Evolutionary conservation across 805 yeast genomes (phyloP).

Genomic region (Candida chauliodis): DNA sequence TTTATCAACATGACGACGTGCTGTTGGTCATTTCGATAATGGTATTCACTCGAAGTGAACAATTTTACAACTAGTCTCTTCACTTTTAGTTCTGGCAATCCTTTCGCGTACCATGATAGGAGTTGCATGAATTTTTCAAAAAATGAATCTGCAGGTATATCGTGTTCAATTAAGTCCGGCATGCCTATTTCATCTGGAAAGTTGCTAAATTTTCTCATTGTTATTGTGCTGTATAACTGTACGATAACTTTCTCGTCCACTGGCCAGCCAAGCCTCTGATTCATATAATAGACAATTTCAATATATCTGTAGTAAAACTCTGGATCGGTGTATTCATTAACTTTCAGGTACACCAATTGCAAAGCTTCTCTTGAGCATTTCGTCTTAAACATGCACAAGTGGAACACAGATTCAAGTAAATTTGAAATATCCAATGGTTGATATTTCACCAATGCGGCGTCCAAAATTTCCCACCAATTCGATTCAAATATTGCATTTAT

Average conservation of each 20-base stretch:
- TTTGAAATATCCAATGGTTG: slow-evolving; percentile 1
- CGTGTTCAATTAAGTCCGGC: slow-evolving; percentile 23
- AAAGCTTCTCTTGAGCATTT: slow-evolving; percentile 6
- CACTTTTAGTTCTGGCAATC: slow-evolving; percentile 18
- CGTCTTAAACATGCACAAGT: slow-evolving; percentile 3
- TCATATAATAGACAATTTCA: slow-evolving; percentile 24
- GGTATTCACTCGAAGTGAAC: slow-evolving; percentile 35
- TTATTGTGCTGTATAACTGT: slow-evolving; percentile 25
- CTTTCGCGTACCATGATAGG: slow-evolving; percentile 30
- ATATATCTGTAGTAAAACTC: slow-evolving; percentile 22
- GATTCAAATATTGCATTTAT: slow-evolving; percentile 15
- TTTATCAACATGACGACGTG: slow-evolving; percentile 33
- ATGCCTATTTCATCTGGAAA: slow-evolving; percentile 30
- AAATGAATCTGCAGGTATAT: slow-evolving; percentile 25
- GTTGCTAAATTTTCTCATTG: slow-evolving; percentile 31
- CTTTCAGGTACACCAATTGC: slow-evolving; percentile 4
- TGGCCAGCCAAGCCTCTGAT: slow-evolving; percentile 26
- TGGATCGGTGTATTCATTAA: slow-evolving; percentile 12
- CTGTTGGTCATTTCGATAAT: slow-evolving; percentile 22
- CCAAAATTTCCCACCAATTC: slow-evolving; percentile 24
- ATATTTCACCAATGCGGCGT: slow-evolving; percentile 13
- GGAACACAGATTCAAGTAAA: slow-evolving; percentile 10
- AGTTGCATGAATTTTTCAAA: slow-evolving; percentile 37
- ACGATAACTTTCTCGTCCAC: slow-evolving; percentile 32
- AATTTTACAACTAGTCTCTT: slow-evolving; percentile 33